A percentile compares a stretch with the other conserved stretches of the same genome.
These are phyloP conservation scores for Picochlorum sp. DNA, from an alignment of 139 green algal genomes.

Conservation along the genomic window DNA sequence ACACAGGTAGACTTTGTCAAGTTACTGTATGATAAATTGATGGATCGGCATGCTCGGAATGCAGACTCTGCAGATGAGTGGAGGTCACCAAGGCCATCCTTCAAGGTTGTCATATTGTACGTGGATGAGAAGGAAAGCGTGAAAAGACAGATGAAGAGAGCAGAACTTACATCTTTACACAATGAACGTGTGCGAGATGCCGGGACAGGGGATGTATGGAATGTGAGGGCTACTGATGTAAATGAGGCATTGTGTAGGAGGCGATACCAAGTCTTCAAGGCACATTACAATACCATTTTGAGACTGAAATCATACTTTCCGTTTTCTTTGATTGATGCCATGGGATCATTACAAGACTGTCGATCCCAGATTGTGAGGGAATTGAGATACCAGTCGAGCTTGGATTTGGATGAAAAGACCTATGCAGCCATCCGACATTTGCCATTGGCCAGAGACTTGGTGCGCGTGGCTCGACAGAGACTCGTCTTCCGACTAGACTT, in stretches of 20 bases:
- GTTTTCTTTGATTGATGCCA: slow-evolving; percentile 90
- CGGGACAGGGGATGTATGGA: slow-evolving; percentile 56
- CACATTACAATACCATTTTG: slow-evolving; percentile 63
- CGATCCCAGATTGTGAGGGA: slow-evolving; percentile 12
- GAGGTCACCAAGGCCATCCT: slow-evolving; percentile 44
- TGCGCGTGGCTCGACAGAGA: slow-evolving; percentile 65
- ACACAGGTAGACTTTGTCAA: slow-evolving; percentile 81
- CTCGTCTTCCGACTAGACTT: slow-evolving; percentile 61
- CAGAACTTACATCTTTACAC: slow-evolving; percentile 52
- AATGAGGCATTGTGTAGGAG: slow-evolving; percentile 33
- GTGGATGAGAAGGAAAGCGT: slow-evolving; percentile 85
- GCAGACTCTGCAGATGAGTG: slow-evolving; percentile 35
- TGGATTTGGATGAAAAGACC: slow-evolving; percentile 76
- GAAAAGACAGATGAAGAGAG: slow-evolving; percentile 66
- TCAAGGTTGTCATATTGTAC: slow-evolving; percentile 83
- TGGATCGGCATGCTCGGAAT: slow-evolving; percentile 26
- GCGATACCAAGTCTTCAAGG: slow-evolving; percentile 40
- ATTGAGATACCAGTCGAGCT: slow-evolving; percentile 75
- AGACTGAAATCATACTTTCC: slow-evolving; percentile 75
- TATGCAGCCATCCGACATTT: slow-evolving; percentile 71
- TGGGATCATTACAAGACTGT: slow-evolving; percentile 73
- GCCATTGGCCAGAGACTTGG: slow-evolving; percentile 66
- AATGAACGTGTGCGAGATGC: slow-evolving; percentile 72
- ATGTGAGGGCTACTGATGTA: slow-evolving; percentile 39
- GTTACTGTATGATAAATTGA: slow-evolving; percentile 80